Evolutionary conservation across 2,329 filamentous ascomycete genomes (phyloP).

Genomic region (Trichoderma guizhouense): DNA sequence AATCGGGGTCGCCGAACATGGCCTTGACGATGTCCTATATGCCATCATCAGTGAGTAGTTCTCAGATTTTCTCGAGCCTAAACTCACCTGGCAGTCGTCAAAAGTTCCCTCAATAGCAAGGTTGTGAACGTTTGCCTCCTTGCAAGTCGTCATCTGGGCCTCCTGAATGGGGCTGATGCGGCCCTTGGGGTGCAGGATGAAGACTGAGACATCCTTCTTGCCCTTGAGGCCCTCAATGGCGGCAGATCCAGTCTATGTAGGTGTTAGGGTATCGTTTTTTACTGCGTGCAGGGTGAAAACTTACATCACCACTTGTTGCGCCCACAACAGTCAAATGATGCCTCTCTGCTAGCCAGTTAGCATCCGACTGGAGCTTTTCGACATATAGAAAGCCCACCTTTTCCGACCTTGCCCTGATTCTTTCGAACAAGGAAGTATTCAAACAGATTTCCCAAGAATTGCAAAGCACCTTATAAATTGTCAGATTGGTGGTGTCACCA

Average conservation of each 20-base stretch:
- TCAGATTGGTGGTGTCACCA: background rate
- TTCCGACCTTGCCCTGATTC: slow-evolving; percentile 65
- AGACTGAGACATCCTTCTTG: slow-evolving; percentile 95
- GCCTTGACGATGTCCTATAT: slow-evolving; percentile 79
- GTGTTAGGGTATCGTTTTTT: background rate
- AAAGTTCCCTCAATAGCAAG: slow-evolving; percentile 87
- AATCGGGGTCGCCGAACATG: slow-evolving; percentile 80
- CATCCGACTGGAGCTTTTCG: background rate
- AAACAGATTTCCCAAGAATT: slow-evolving; percentile 92
- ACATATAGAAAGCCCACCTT: slow-evolving; percentile 34
- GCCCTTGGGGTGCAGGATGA: slow-evolving; percentile 91
- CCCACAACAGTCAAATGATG: slow-evolving; percentile 85
- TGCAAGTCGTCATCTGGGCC: slow-evolving; percentile 92
- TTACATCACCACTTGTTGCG: slow-evolving; percentile 71
- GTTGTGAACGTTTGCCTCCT: slow-evolving; percentile 91
- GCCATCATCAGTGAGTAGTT: background rate
- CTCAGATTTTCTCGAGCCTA: background rate
- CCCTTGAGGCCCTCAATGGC: slow-evolving; percentile 93
- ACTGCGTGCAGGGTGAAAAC: background rate
- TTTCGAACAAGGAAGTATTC: slow-evolving; percentile 78
- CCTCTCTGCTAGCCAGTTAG: slow-evolving; percentile 44
- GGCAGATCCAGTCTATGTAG: slow-evolving; percentile 69
- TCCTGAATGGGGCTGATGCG: slow-evolving; percentile 91
- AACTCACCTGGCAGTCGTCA: slow-evolving; percentile 76
- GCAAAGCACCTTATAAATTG: slow-evolving; percentile 56